Conservation (phyloP, 2,329 filamentous ascomycete species). For the Diaporthe sp. region DNA sequence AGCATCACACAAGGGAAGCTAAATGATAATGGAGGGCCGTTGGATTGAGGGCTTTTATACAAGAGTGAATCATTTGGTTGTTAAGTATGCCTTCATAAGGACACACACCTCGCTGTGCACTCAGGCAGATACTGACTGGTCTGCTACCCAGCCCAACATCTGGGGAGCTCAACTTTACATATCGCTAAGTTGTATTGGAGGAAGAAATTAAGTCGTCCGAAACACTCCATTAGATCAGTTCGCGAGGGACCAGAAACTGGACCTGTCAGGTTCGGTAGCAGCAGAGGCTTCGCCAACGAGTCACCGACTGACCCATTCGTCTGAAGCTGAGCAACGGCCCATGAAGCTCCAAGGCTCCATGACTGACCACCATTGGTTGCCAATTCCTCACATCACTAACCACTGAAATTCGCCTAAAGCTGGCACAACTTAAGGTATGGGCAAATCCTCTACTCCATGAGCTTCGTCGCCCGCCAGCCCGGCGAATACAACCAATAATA, state of each 20-base stretch:
- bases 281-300: neutral
- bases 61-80: no score
- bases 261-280: neutral
- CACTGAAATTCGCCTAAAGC: neutral
- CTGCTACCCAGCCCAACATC: neutral
- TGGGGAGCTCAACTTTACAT: no score
- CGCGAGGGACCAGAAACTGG: neutral
- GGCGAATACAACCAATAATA: neutral
- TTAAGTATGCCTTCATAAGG: neutral
- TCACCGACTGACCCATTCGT: neutral
- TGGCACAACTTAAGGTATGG: neutral
- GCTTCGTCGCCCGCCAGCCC: neutral
- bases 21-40: neutral
- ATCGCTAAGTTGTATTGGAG: neutral
- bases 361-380: neutral
- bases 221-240: neutral
- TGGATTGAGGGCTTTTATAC: no score
- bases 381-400: neutral
- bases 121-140: neutral
- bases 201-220: neutral
- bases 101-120: neutral
- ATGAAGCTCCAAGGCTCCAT: neutral
- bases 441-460: neutral
- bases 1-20: no score
- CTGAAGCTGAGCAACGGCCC: neutral